Evolutionary conservation across 352 stramenopile genomes (phyloP), one percentile per base, ranked within the genome.

Genomic region (Phytopythium mirpurense): DNA sequence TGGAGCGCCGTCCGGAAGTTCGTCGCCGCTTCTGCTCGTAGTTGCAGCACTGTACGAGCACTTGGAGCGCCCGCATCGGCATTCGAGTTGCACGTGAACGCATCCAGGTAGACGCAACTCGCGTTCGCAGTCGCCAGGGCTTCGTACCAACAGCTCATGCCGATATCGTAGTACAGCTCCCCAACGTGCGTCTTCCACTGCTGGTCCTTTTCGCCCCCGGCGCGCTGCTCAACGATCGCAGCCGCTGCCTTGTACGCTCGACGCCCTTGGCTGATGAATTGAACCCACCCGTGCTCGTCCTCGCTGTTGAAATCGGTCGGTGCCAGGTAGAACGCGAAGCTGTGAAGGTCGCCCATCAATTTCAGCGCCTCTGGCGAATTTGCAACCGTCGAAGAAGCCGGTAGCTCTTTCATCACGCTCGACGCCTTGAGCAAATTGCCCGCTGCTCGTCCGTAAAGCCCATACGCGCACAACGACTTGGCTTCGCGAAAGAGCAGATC

Each of bases 301-400:
- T 48, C 58, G 2, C 29, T 6, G 45, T 56, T 61, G 56, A 93
- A 93, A n/a, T 87, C 61, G 12, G 65, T 52, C 5, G 82, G 80
- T 8, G 82, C 78, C 53, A 95, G 65, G 57, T 90, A 90, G 54
- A 91, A 95, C 21, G 81, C 78, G 57, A 93, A 92, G 46, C 72
- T 78, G 54, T 93, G 77, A 29, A 95, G 70, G 45, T 95, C 85
- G 21, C 82, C 85, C 2, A 93, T 68, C 32, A 95, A 48, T 62
- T 93, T 93, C 40, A 75, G 67, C 3, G 53, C 65, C 49, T 85
- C 71, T 6, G 60, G 64, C 15, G 71, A 79, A 8, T 44, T 53
- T 21, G 57, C 65, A 0, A 73, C 40, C 9, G 51, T 29, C 6
- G 66, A 69, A 2, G 60, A 57, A 1, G 62, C 68, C 21, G 62